Conservation (phyloP, 805 yeast species). For the Scheffersomyces amazonensis region DNA sequence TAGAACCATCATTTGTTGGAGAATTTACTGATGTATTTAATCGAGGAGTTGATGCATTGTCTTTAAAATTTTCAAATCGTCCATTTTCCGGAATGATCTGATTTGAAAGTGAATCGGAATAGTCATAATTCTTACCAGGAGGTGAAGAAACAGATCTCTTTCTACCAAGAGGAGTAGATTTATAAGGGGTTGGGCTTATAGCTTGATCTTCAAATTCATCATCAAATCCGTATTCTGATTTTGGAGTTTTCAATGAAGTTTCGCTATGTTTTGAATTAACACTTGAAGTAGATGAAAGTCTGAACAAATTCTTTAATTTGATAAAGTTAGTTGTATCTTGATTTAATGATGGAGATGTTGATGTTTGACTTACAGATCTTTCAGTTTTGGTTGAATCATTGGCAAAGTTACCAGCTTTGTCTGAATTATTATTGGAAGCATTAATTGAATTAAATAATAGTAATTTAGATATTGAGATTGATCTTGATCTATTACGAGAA, state of each 20-base stretch:
- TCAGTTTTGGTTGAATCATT: slow-evolving; percentile 4
- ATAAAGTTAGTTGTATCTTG: slow-evolving; percentile 18
- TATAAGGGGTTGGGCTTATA: background rate
- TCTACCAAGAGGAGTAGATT: background rate
- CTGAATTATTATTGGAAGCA: slow-evolving; percentile 3
- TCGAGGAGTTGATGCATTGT: background rate
- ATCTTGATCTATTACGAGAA: slow-evolving; percentile 15
- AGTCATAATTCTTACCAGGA: background rate
- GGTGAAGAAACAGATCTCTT: slow-evolving; percentile 3
- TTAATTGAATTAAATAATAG: slow-evolving; percentile 19
- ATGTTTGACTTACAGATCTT: slow-evolving; percentile 5
- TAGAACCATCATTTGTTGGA: background rate
- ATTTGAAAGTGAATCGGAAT: slow-evolving; percentile 11
- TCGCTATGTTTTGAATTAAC: slow-evolving; percentile 4
- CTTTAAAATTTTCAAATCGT: slow-evolving; percentile 3
- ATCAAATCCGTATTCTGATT: background rate
- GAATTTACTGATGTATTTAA: background rate
- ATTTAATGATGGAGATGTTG: slow-evolving; percentile 10
- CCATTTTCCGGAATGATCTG: slow-evolving; percentile 6
- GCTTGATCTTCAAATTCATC: background rate
- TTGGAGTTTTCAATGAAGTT: slow-evolving; percentile 1
- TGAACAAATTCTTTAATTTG: slow-evolving; percentile 27
- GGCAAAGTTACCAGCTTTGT: slow-evolving; percentile 2
- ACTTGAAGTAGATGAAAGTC: slow-evolving; percentile 12
- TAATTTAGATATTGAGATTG: slow-evolving; percentile 25